Base-by-base conservation (phyloP, 2,329 filamentous ascomycete genomes). In the Diaporthe vaccinii region DNA sequence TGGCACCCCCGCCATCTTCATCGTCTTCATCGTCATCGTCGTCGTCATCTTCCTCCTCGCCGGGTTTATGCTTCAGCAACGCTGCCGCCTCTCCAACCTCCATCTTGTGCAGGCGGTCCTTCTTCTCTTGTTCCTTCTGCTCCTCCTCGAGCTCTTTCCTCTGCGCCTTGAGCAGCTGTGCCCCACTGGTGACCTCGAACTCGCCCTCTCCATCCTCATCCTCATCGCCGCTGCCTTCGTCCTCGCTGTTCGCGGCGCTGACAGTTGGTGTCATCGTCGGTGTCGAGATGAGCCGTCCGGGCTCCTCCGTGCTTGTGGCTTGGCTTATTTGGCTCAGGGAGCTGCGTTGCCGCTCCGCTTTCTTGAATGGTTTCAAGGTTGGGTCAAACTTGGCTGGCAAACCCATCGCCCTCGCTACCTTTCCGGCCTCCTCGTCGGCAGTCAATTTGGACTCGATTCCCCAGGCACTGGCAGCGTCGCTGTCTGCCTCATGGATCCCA, bases 351-450 rank as follows among this genome's bases (percentile, higher is more conserved):
- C 75, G 75, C 57, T 55, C 44, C 12, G 75, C 69, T 22, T 46
- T 68, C 67, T 87, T 85, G 65, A 90, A 84, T 0, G 89, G 89
- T 78, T 91, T 92, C 78, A 93, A 88, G 1, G 90, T 92, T 0
- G 91, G 91, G 77, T 93, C 91, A 77, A 92, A 93, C 34, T 87
- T 84, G 4, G 91, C 91, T 0, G 91, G 91, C 3, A 93, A 83
- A 0, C 91, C 91, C 14, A 93, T 85, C 22, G 91, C 91, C 76
- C 89, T 88, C 59, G 91, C 91, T 9, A 93, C 91, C 73, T 88
- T 87, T 78, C 92, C 91, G 0, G 91, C 91, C 81, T 93, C 91
- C 76, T 91, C 90, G 77, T 92, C 91, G 2, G 89, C 84, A 1
- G 89, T 89, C 57, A 91, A 86, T 55, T 86, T 84, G 2, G 87